Evolutionary conservation across 257 asterid genomes (phyloP).

Genomic region (Sherardia arvensis): DNA sequence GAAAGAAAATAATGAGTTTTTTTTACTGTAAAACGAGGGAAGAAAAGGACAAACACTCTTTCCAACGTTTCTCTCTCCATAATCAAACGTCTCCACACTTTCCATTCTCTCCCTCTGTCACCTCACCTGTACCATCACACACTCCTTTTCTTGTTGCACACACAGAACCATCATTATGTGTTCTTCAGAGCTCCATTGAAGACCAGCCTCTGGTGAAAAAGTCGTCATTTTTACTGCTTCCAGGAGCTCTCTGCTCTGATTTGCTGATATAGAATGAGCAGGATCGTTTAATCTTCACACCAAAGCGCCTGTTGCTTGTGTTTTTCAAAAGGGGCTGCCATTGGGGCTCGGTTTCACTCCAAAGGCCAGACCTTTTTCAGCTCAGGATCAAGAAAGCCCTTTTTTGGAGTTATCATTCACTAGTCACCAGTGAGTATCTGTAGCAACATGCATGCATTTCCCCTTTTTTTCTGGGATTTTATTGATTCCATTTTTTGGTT

Average conservation of each 20-base stretch:
- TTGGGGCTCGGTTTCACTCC: neutral
- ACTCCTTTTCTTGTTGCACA: neutral
- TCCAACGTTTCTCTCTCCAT: neutral
- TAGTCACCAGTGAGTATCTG: neutral
- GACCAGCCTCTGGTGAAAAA: neutral
- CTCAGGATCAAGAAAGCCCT: neutral
- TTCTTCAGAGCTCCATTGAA: neutral
- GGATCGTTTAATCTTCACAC: neutral
- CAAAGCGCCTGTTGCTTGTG: neutral
- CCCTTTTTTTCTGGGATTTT: neutral
- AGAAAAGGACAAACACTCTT: neutral
- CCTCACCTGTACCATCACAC: neutral
- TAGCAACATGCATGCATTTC: neutral
- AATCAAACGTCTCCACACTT: neutral
- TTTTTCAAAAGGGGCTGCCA: neutral
- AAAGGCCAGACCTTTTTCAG: neutral
- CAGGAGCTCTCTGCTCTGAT: neutral
- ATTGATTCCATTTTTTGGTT: neutral
- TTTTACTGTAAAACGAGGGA: neutral
- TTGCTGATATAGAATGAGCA: neutral
- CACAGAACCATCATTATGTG: neutral
- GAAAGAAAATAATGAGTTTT: no score
- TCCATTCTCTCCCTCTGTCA: neutral
- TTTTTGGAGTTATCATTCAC: neutral
- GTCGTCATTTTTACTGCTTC: neutral